These are phyloP conservation scores for Lenzites betulinus DNA, from an alignment of 768 basidiomycete species.

Conservation along the genomic window DNA sequence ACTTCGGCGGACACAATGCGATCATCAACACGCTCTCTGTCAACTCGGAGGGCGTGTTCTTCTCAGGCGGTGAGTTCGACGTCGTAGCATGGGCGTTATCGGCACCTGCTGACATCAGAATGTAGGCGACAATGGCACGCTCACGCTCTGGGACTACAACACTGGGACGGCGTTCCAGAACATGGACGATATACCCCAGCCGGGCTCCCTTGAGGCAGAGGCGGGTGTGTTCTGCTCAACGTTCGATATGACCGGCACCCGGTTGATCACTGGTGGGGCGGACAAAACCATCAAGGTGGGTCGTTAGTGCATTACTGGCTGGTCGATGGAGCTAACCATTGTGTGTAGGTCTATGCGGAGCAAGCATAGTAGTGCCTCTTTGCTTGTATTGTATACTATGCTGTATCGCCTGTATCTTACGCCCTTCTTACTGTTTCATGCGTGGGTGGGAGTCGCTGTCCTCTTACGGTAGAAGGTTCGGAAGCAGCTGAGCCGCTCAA, in stretches of 20 bases:
- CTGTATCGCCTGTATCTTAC: slow-evolving; percentile 15
- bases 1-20: slow-evolving; percentile 94
- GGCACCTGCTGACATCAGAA: neutral
- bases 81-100: too few relatives aligned
- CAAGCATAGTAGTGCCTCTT: slow-evolving; percentile 49
- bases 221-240: slow-evolving; percentile 96
- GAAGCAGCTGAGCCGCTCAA: too few relatives aligned
- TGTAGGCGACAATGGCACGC: slow-evolving; percentile 86
- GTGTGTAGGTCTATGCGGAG: slow-evolving; percentile 64
- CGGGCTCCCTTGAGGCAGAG: slow-evolving; percentile 97
- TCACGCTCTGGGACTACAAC: slow-evolving; percentile 93
- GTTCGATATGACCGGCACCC: slow-evolving; percentile 93
- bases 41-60: slow-evolving; percentile 95
- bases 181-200: slow-evolving; percentile 91
- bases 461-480: too few relatives aligned
- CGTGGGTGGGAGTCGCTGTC: too few relatives aligned
- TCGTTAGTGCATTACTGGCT: slow-evolving; percentile 6
- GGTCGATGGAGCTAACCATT: neutral
- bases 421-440: too few relatives aligned
- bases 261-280: slow-evolving; percentile 93
- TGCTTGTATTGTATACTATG: slow-evolving; percentile 13
- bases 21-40: slow-evolving; percentile 96
- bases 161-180: slow-evolving; percentile 96
- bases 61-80: slow-evolving; percentile 84
- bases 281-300: slow-evolving; percentile 98